Conservation (phyloP, 106 monocot genomes). For the Dioscorea dumetorum region DNA sequence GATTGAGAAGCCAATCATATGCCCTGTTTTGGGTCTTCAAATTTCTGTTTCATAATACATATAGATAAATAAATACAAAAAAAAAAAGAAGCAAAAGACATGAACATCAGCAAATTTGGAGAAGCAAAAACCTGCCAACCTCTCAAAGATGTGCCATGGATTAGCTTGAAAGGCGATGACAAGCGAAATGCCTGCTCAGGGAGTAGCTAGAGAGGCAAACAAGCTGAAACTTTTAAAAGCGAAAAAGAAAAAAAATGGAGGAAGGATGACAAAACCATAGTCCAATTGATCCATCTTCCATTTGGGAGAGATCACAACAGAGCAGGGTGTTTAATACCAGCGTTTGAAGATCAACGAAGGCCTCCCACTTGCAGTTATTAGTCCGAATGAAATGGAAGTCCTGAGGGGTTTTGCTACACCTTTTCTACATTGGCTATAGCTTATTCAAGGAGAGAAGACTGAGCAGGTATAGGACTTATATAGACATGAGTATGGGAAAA, state of each 20-base stretch:
- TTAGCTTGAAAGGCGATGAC: no score
- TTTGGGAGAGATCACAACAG: not conserved
- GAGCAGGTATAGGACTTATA: conserved; percentile 1
- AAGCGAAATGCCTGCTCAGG: no score
- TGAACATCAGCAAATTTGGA: not conserved
- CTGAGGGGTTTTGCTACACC: not conserved
- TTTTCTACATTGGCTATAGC: conserved; percentile 8
- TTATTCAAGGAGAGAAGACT: conserved; percentile 1
- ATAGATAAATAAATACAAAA: not conserved
- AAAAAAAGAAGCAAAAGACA: not conserved
- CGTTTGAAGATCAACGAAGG: not conserved
- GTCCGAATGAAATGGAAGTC: not conserved
- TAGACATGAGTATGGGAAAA: not conserved
- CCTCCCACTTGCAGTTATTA: conserved; percentile 1
- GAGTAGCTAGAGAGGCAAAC: not conserved
- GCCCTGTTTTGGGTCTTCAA: not conserved
- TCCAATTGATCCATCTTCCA: not conserved
- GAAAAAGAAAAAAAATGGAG: not conserved
- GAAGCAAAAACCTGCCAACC: conserved; percentile 5
- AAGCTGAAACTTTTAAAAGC: not conserved
- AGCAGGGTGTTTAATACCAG: not conserved
- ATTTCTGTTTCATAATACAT: no score
- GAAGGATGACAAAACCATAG: not conserved
- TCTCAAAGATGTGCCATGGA: not conserved
- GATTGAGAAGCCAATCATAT: conserved; percentile 2